Evolutionary conservation across 2,329 filamentous ascomycete species (phyloP).

Genomic region (Cadophora sp.): DNA sequence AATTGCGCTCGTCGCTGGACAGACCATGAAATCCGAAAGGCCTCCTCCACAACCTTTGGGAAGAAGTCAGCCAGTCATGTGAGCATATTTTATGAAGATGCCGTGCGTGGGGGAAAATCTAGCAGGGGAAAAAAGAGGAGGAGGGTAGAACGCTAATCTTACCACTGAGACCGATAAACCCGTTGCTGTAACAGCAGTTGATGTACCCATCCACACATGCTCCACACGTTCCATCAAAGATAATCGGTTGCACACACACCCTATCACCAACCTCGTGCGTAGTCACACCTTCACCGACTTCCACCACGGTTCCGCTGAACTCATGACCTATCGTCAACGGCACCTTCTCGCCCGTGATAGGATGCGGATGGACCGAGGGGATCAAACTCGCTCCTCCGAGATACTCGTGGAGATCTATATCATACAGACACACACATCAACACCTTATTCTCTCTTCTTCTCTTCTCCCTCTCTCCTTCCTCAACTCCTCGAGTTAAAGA

Average conservation of each 20-base stretch:
- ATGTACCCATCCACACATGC: constrained; percentile 55
- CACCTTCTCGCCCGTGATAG: constrained; percentile 58
- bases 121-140: neutral
- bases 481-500: neutral
- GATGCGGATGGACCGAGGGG: constrained; percentile 57
- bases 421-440: neutral
- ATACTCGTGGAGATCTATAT: constrained; percentile 52
- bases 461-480: neutral
- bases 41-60: constrained; percentile 46
- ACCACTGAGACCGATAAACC: constrained; percentile 37
- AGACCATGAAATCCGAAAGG: constrained; percentile 51
- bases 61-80: neutral
- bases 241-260: constrained; percentile 57
- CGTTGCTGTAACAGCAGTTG: constrained; percentile 23
- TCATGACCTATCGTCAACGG: constrained; percentile 78
- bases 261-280: constrained; percentile 56
- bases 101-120: neutral
- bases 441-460: neutral
- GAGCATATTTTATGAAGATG: neutral
- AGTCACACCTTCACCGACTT: constrained; percentile 63
- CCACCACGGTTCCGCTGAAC: constrained; percentile 77
- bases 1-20: constrained; percentile 47
- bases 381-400: constrained; percentile 55
- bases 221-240: constrained; percentile 56
- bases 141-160: constrained; percentile 23